Conservation (phyloP, 352 stramenopile genomes). For the Phytophthora litchii region DNA sequence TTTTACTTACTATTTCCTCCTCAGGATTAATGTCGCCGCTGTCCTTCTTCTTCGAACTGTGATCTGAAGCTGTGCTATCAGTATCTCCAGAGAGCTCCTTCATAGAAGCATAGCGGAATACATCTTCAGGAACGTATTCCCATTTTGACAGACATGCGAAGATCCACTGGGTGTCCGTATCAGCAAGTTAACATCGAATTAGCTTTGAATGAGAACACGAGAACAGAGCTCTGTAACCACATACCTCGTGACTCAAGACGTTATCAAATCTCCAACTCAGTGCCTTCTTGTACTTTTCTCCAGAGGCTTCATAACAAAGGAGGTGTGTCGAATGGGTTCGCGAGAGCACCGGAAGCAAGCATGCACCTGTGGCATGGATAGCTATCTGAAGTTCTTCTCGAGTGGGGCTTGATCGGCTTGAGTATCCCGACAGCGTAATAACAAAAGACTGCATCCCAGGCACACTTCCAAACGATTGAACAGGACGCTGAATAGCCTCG, state of each 20-base stretch:
- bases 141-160: slow-evolving; percentile 73
- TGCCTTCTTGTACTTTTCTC: slow-evolving; percentile 89
- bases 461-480: slow-evolving; percentile 73
- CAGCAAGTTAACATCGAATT: slow-evolving; percentile 8
- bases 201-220: not conserved
- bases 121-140: slow-evolving; percentile 62
- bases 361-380: slow-evolving; percentile 83
- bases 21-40: slow-evolving; percentile 25
- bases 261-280: slow-evolving; percentile 84
- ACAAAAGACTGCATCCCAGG: slow-evolving; percentile 81
- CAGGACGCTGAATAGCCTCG: slow-evolving; percentile 60
- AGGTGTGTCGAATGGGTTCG: slow-evolving; percentile 84
- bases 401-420: slow-evolving; percentile 70
- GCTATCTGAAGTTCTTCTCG: slow-evolving; percentile 86
- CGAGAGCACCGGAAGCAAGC: slow-evolving; percentile 83
- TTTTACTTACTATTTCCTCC: slow-evolving; percentile 28
- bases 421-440: slow-evolving; percentile 86
- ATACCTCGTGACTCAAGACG: slow-evolving; percentile 82
- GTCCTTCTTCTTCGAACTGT: slow-evolving; percentile 32
- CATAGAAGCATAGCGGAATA: slow-evolving; percentile 46
- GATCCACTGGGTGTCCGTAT: slow-evolving; percentile 60
- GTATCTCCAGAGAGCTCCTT: slow-evolving; percentile 31
- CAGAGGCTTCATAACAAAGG: slow-evolving; percentile 74
- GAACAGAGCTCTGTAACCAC: slow-evolving; percentile 3
- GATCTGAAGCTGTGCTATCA: slow-evolving; percentile 29